Percentiles rank a stretch among this genome's conserved stretches.
Evolutionary conservation across 1,284 basidiomycete genomes (phyloP).

Genomic region (Acaromyces ingoldii): DNA sequence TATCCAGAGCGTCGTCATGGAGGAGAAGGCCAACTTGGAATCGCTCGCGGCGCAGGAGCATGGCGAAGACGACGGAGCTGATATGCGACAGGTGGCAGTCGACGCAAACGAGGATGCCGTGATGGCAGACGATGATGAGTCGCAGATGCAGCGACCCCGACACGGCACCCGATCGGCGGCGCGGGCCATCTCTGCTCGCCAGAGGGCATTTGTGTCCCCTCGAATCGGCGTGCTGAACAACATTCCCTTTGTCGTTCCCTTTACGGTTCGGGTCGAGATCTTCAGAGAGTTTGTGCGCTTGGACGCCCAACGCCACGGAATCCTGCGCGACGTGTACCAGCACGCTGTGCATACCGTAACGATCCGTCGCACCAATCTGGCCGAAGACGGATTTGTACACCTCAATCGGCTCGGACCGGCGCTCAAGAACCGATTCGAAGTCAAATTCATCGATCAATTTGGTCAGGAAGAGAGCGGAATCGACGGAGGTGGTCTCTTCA

Average conservation of each 20-base stretch:
- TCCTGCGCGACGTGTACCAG: conserved; percentile 10
- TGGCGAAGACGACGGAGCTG: not conserved
- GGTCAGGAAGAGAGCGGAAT: conserved; percentile 82
- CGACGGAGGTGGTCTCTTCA: conserved; percentile 95
- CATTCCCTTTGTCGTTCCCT: conserved; percentile 93
- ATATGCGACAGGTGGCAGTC: not conserved
- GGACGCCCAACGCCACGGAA: conserved; percentile 53
- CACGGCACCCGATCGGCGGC: no score
- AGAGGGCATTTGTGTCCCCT: conserved; percentile 70
- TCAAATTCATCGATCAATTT: conserved; percentile 85
- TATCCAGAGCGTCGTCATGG: conserved; percentile 72
- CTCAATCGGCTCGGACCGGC: conserved; percentile 65
- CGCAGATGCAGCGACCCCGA: not conserved
- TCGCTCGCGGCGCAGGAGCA: conserved; percentile 10
- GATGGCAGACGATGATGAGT: not conserved
- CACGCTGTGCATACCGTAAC: conserved; percentile 55
- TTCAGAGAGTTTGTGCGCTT: conserved; percentile 75
- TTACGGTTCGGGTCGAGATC: conserved; percentile 80
- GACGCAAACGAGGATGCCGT: conserved; percentile 11
- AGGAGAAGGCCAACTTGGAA: conserved; percentile 43
- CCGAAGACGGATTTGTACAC: conserved; percentile 75
- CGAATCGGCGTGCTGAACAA: conserved; percentile 87
- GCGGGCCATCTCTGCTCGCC: conserved; percentile 59
- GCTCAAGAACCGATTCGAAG: conserved; percentile 74
- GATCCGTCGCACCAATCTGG: conserved; percentile 69